Evolutionary conservation across 345 rosid genomes (phyloP).

Genomic region (Euphorbia pulcherrima): DNA sequence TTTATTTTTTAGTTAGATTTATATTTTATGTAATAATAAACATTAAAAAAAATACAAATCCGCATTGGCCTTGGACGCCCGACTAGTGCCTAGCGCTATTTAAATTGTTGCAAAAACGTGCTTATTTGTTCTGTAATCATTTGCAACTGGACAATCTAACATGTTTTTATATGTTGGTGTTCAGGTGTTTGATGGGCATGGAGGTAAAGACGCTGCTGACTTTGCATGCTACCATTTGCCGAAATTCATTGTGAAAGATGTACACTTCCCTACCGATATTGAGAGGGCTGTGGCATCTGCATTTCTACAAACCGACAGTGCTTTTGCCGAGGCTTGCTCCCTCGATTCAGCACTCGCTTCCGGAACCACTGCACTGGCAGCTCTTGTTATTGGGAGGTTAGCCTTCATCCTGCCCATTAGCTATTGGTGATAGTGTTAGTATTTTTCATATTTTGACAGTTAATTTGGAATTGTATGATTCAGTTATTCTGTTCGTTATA

Average conservation of each 20-base stretch:
- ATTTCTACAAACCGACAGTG: constrained; percentile 71
- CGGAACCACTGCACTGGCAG: constrained; percentile 86
- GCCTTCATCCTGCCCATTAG: constrained; percentile 13
- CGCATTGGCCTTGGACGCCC: too few species aligned
- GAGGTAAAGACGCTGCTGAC: constrained; percentile 89
- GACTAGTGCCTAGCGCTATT: too few species aligned
- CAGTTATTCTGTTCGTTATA: neutral
- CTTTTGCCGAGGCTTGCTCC: constrained; percentile 74
- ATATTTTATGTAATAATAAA: too few species aligned
- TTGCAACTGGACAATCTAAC: neutral
- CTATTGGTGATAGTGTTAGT: too few species aligned
- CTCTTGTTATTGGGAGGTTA: constrained; percentile 77
- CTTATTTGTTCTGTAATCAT: neutral
- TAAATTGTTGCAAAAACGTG: neutral
- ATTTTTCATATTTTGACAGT: neutral
- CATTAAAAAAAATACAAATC: too few species aligned
- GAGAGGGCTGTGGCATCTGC: constrained; percentile 71
- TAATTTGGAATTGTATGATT: neutral
- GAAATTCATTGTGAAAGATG: constrained; percentile 61
- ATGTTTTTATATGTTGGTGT: neutral
- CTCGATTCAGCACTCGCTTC: constrained; percentile 62
- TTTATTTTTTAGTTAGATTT: too few species aligned
- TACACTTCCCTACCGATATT: constrained; percentile 62
- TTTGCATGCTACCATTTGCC: constrained; percentile 65
- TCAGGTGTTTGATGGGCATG: constrained; percentile 86